A percentile compares a stretch with the other conserved stretches of the same genome.
phyloP scores from a whole-genome alignment of 2,329 filamentous ascomycete genomes.

The Acrocalymma vagum region DNA sequence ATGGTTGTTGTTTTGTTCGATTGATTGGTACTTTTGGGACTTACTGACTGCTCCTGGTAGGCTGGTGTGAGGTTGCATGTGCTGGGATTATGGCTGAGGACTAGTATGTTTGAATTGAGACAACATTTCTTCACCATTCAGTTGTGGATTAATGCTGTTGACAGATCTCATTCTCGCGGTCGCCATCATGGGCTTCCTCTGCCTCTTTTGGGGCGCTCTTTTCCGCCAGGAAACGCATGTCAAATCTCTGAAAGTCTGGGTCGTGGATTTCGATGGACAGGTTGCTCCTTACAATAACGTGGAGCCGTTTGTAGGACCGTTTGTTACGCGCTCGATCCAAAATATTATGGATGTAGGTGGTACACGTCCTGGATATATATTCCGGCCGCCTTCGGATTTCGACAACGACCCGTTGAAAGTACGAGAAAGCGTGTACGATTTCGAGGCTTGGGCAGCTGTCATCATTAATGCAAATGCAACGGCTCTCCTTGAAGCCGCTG shows the following conservation, averaged over 20 bases:
- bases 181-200: constrained; percentile 33
- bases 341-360: constrained; percentile 46
- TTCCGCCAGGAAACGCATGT: constrained; percentile 30
- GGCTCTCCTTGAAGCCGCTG: constrained; percentile 61
- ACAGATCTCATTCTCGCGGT: constrained; percentile 34
- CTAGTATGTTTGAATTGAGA: constrained; percentile 31
- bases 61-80: constrained; percentile 40
- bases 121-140: no score
- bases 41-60: constrained; percentile 5
- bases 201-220: constrained; percentile 40
- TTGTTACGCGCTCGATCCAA: constrained; percentile 56
- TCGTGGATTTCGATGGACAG: constrained; percentile 70
- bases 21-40: not conserved
- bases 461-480: constrained; percentile 71
- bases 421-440: constrained; percentile 66
- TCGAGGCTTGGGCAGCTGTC: constrained; percentile 66
- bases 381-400: constrained; percentile 60
- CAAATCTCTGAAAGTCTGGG: constrained; percentile 58
- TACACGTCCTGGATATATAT: constrained; percentile 58
- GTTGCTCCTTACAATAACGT: constrained; percentile 58
- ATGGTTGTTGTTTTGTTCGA: constrained; percentile 1
- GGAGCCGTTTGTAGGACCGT: constrained; percentile 63
- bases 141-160: constrained; percentile 1
- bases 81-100: constrained; percentile 34
- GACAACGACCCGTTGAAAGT: constrained; percentile 64